phyloP scores from a whole-genome alignment of 345 rosid genomes.

The Pugionium cornutum region DNA sequence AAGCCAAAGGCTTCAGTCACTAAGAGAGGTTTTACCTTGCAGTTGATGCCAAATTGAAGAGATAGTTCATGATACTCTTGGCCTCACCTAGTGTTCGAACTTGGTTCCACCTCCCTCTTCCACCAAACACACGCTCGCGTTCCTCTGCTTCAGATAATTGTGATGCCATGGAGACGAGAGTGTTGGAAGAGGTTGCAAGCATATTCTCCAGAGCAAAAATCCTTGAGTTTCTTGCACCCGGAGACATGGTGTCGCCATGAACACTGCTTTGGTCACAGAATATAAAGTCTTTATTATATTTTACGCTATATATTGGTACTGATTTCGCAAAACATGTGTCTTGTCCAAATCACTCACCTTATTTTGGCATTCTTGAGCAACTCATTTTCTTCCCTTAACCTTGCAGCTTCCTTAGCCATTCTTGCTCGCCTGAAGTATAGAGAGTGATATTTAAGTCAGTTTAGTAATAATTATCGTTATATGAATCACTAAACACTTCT shows the following conservation, averaged over 20 bases:
- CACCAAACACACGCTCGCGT: conserved; percentile 77
- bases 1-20: conserved; percentile 10
- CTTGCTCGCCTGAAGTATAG: conserved; percentile 69
- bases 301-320: background rate
- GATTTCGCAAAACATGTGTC: background rate
- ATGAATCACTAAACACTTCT: background rate
- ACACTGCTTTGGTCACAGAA: conserved; percentile 49
- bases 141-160: conserved; percentile 98
- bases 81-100: conserved; percentile 87
- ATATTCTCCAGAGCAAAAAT: conserved; percentile 93
- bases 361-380: conserved; percentile 57
- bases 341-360: conserved; percentile 48
- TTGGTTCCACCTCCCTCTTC: conserved; percentile 98
- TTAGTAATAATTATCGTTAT: background rate
- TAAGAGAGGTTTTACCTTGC: conserved; percentile 58
- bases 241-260: conserved; percentile 66
- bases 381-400: conserved; percentile 73
- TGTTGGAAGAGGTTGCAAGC: conserved; percentile 85
- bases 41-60: conserved; percentile 82
- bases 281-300: conserved; percentile 21
- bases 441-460: conserved; percentile 19
- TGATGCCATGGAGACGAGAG: conserved; percentile 94
- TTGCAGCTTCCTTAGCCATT: conserved; percentile 86
- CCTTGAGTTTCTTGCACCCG: conserved; percentile 95
- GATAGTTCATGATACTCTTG: conserved; percentile 76